These are phyloP conservation scores for Halophytophthora polymorphica DNA, from an alignment of 352 stramenopile genomes.

Conservation along the genomic window DNA sequence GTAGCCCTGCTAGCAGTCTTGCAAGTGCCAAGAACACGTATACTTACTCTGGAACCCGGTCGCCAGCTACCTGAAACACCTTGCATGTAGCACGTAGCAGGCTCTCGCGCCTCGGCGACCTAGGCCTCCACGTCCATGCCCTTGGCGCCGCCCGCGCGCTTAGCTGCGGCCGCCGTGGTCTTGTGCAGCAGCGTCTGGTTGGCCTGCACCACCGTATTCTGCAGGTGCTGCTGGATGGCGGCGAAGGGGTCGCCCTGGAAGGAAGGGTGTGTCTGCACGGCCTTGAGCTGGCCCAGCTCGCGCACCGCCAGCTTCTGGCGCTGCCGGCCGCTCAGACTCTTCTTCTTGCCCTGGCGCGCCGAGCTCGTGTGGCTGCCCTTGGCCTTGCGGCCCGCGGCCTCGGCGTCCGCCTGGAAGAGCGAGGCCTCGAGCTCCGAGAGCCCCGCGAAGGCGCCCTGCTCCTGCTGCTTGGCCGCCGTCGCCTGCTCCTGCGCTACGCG, in stretches of 20 bases:
- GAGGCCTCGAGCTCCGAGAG: slow-evolving; percentile 70
- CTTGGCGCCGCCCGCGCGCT: slow-evolving; percentile 14
- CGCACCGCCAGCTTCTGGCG: slow-evolving; percentile 81
- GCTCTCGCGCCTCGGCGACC: background rate
- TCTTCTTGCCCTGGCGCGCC: slow-evolving; percentile 25
- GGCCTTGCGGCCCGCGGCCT: slow-evolving; percentile 25
- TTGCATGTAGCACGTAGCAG: background rate
- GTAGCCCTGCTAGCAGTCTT: too few species aligned
- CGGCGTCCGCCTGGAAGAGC: slow-evolving; percentile 58
- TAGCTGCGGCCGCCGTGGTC: slow-evolving; percentile 23
- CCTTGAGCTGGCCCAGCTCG: slow-evolving; percentile 80
- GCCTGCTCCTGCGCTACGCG: slow-evolving; percentile 58
- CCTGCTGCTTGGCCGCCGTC: slow-evolving; percentile 37
- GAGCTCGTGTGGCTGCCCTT: slow-evolving; percentile 12
- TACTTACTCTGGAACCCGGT: slow-evolving; percentile 7
- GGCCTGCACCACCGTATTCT: slow-evolving; percentile 81
- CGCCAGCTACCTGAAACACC: too few species aligned
- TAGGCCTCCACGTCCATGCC: slow-evolving; percentile 44
- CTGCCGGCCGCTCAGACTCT: slow-evolving; percentile 75
- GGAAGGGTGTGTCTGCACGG: slow-evolving; percentile 76
- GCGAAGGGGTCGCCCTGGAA: slow-evolving; percentile 85
- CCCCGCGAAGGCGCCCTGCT: slow-evolving; percentile 64
- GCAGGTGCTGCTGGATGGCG: slow-evolving; percentile 82
- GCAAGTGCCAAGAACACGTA: slow-evolving; percentile 8
- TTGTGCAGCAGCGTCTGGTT: slow-evolving; percentile 64